Percentiles rank a stretch among this genome's conserved stretches.
Conservation (phyloP, 495 filamentous ascomycete species). For the Alectoria sarmentosa region DNA sequence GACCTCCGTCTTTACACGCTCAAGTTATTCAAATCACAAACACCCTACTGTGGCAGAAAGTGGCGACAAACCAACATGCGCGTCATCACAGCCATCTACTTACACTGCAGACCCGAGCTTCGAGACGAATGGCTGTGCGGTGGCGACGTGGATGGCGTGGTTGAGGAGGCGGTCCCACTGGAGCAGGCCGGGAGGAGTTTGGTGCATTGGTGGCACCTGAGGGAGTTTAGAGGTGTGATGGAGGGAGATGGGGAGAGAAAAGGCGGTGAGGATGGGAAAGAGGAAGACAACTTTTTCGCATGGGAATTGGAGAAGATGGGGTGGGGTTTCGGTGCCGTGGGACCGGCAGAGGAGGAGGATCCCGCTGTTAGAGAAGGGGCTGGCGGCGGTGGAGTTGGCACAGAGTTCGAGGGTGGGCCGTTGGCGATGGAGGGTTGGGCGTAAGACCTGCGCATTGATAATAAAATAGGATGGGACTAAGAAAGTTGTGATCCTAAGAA, state of each 20-base stretch:
- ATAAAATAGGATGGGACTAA: no score
- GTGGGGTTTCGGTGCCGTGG: constrained; percentile 38
- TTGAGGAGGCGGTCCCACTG: constrained; percentile 83
- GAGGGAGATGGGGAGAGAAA: constrained; percentile 40
- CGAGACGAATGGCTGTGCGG: constrained; percentile 94
- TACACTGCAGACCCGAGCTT: constrained; percentile 86
- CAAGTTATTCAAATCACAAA: constrained; percentile 96
- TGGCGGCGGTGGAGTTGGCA: constrained; percentile 34
- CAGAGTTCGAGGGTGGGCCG: constrained; percentile 43
- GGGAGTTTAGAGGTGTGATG: constrained; percentile 74
- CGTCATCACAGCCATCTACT: constrained; percentile 92
- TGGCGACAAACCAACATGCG: constrained; percentile 98
- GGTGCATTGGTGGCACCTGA: constrained; percentile 88
- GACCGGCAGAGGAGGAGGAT: constrained; percentile 34
- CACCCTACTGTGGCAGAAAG: constrained; percentile 95
- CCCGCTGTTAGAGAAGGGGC: constrained; percentile 43
- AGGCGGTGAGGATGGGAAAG: constrained; percentile 29
- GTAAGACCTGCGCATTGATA: no score
- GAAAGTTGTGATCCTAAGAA: background rate
- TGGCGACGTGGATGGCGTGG: constrained; percentile 81
- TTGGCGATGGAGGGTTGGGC: constrained; percentile 41
- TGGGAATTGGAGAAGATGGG: constrained; percentile 83
- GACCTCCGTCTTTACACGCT: constrained; percentile 87
- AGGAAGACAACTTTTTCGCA: constrained; percentile 84
- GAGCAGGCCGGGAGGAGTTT: constrained; percentile 82